Conservation (phyloP, 2,329 filamentous ascomycete species). For the Aspergillus sp. region DNA sequence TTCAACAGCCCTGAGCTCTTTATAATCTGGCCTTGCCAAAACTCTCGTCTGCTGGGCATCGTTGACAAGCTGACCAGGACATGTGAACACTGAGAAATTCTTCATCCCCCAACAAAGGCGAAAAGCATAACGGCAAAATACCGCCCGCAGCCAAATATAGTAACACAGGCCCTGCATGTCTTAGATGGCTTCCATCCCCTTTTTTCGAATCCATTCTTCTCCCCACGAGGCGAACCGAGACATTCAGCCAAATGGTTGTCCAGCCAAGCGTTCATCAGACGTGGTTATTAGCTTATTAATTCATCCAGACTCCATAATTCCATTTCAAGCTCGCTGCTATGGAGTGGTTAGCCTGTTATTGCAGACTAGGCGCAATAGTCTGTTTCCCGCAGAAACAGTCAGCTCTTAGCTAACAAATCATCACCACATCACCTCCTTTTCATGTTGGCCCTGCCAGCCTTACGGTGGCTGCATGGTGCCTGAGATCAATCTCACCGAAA, state of each 20-base stretch:
- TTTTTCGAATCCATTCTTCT: not conserved
- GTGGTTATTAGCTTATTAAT: constrained; percentile 4
- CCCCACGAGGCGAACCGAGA: not conserved
- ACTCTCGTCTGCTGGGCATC: not conserved
- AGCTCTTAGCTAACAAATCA: not conserved
- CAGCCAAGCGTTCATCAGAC: constrained; percentile 9
- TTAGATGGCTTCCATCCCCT: constrained; percentile 11
- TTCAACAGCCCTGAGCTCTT: not conserved
- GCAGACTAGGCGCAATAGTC: constrained; percentile 10
- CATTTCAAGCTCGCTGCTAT: not conserved
- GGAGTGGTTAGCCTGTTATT: constrained; percentile 3
- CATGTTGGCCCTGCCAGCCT: not conserved
- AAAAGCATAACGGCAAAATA: constrained; percentile 2
- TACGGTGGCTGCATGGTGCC: not conserved
- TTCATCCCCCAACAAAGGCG: not conserved
- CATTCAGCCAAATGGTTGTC: not conserved
- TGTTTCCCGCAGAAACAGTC: not conserved
- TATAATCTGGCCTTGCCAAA: not conserved
- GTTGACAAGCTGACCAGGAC: not conserved
- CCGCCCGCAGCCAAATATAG: constrained; percentile 24
- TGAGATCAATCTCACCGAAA: not conserved
- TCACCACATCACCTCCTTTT: not conserved
- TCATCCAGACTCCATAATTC: not conserved
- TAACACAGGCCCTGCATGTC: constrained; percentile 27
- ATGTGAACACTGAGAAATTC: not conserved